Conservation (phyloP, 176 grass and related monocot species). For the Aegilops speltoides region DNA sequence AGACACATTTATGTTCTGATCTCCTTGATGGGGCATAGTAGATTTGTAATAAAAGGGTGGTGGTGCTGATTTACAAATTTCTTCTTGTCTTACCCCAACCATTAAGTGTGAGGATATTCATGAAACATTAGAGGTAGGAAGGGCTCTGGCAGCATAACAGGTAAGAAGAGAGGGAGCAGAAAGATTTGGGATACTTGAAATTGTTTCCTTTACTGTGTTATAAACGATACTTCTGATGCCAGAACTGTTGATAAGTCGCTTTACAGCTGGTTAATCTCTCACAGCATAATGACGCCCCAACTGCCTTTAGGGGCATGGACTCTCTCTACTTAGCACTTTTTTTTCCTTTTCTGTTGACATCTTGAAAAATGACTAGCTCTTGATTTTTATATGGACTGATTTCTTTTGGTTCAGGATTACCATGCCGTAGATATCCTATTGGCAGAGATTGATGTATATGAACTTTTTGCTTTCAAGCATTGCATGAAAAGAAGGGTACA, state of each 20-base stretch:
- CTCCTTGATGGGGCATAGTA: neutral
- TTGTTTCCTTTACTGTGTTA: neutral
- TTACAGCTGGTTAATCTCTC: constrained; percentile 11
- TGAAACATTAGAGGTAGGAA: neutral
- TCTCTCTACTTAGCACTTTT: neutral
- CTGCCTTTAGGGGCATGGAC: neutral
- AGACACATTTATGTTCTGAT: neutral
- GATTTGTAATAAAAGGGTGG: neutral
- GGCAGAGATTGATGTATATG: constrained; percentile 97
- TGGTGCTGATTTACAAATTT: neutral
- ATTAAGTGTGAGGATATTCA: neutral
- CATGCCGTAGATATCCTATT: constrained; percentile 89
- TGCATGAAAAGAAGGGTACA: constrained; percentile 83
- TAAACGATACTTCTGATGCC: neutral
- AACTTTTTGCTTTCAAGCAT: constrained; percentile 96
- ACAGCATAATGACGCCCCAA: neutral
- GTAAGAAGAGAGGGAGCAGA: neutral
- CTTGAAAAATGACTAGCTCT: neutral
- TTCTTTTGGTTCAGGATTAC: constrained; percentile 60
- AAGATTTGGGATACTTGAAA: neutral
- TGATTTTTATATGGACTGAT: constrained; percentile 4
- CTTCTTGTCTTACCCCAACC: neutral
- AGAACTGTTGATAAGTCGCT: neutral
- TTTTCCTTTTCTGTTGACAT: neutral
- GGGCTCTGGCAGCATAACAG: neutral